phyloP scores from a whole-genome alignment of 768 basidiomycete species.

The Lactarius vividus region DNA sequence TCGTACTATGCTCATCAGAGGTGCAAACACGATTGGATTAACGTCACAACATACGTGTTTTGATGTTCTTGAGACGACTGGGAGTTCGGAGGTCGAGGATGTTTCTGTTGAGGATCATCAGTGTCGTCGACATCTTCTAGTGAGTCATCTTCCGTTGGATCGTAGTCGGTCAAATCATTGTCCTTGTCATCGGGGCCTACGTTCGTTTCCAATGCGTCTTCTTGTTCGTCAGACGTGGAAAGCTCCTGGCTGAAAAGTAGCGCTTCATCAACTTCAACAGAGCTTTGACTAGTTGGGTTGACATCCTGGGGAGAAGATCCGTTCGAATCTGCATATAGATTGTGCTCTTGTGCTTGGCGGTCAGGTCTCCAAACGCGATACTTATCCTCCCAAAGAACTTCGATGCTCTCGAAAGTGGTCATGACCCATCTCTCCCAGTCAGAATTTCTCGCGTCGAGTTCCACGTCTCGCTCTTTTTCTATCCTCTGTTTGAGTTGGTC shows the following conservation, averaged over 20 bases:
- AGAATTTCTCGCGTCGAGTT: slow-evolving; percentile 31
- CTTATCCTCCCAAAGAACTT: slow-evolving; percentile 75
- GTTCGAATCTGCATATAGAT: slow-evolving; percentile 21
- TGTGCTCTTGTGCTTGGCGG: slow-evolving; percentile 3
- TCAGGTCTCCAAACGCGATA: slow-evolving; percentile 58
- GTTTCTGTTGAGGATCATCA: slow-evolving; percentile 19
- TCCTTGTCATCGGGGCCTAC: slow-evolving; percentile 32
- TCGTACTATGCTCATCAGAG: slow-evolving; percentile 1
- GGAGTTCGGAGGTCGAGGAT: slow-evolving; percentile 10
- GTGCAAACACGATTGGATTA: background rate
- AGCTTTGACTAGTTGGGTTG: slow-evolving; percentile 26
- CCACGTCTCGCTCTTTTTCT: slow-evolving; percentile 41
- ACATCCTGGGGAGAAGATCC: slow-evolving; percentile 12
- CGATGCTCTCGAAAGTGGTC: slow-evolving; percentile 88
- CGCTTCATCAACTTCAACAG: slow-evolving; percentile 53
- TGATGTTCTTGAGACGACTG: slow-evolving; percentile 1
- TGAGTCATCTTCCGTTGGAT: slow-evolving; percentile 36
- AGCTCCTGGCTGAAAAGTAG: slow-evolving; percentile 53
- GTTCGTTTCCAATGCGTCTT: slow-evolving; percentile 29
- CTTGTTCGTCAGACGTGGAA: slow-evolving; percentile 37
- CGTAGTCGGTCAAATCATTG: slow-evolving; percentile 33
- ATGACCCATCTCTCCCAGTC: slow-evolving; percentile 75
- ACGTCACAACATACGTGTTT: background rate
- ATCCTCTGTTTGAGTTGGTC: slow-evolving; percentile 65
- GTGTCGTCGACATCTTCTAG: slow-evolving; percentile 36